A percentile compares a stretch with the other conserved stretches of the same genome.
phyloP scores from a whole-genome alignment of 352 stramenopile genomes.

The Globisporangium ultimum region DNA sequence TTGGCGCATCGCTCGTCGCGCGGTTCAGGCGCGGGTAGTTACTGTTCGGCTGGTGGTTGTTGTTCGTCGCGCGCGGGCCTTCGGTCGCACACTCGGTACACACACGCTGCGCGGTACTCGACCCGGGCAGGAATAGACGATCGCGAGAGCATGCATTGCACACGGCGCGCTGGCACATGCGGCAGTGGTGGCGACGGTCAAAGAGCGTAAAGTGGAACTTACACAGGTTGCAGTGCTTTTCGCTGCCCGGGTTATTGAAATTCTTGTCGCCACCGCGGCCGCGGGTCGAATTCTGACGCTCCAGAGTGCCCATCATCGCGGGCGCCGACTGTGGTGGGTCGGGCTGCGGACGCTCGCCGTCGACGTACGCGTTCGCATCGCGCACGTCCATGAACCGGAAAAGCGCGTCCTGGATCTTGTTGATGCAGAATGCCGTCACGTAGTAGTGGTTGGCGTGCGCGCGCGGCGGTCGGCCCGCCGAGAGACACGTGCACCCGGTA shows the following conservation, averaged over 20 bases:
- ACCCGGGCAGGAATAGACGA: conserved; percentile 77
- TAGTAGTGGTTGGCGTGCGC: conserved; percentile 86
- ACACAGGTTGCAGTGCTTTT: conserved; percentile 89
- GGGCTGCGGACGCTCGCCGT: conserved; percentile 60
- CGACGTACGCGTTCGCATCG: conserved; percentile 77
- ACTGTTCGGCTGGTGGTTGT: conserved; percentile 30
- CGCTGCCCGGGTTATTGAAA: conserved; percentile 68
- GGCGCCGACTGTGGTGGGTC: conserved; percentile 58
- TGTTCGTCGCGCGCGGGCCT: conserved; percentile 59
- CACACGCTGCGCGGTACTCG: conserved; percentile 84
- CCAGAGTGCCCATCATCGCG: conserved; percentile 29
- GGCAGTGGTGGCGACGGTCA: conserved; percentile 85
- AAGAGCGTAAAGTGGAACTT: conserved; percentile 90
- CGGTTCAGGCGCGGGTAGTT: conserved; percentile 49
- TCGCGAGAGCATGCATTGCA: conserved; percentile 87
- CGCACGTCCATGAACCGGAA: conserved; percentile 81
- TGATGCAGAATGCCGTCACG: conserved; percentile 86
- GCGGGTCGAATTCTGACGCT: conserved; percentile 52
- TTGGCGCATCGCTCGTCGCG: conserved; percentile 52
- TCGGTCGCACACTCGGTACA: conserved; percentile 86
- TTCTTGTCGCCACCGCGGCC: conserved; percentile 32
- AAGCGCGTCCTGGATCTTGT: conserved; percentile 83
- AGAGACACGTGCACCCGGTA: conserved; percentile 83
- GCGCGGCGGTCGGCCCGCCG: conserved; percentile 57
- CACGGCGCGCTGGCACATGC: conserved; percentile 85